Base-by-base conservation (phyloP, 2,329 filamentous ascomycete species). In the Domatiomyces catenatus region DNA sequence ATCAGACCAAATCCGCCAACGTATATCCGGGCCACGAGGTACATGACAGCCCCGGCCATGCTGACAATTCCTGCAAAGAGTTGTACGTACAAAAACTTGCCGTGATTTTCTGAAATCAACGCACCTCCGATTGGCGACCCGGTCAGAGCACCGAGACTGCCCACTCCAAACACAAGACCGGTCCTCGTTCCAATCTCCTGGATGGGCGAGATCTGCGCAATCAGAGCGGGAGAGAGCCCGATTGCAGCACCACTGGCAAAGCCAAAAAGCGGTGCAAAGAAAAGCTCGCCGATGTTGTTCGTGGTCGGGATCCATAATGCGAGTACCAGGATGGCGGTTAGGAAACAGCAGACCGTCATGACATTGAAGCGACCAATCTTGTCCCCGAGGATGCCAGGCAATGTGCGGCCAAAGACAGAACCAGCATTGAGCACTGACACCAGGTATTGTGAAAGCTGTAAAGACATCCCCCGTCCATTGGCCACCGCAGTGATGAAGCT, bases 231-330 rank as follows among this genome's bases (percentile, higher is more conserved):
- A 0, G 71, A 70, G 17, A 86, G 67, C 0, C 76, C 76, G 36
- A 84, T 75, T 58, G 80, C 83, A 2, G 77, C 76, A 10, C 83
- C 84, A 0, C 77, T 81, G 12, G 74, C 74, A 62, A 86, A 84
- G 17, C 83, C 84, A 57, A 83, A 87, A 5, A 85, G 64, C n/a
- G 75, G 70, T 10, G 75, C 73, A 62, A 84, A 86, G 36, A 79
- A 70, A 47, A 86, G 73, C 52, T 81, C 76, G 1, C 76, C 73
- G 0, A 74, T 73, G 8, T 79, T 75, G 39, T 69, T 69, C 2
- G 66, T 67, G 8, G 69, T 71, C 1, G 74, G 72, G 3, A 79
- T 65, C 77, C 78, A 76, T 1, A 83, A 62, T 24, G 70, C 74
- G 0, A 80, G 64, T 10, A 72, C 69, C 1, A 77, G 57, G 36